Base-by-base conservation (phyloP, 176 grass and related monocot species). In the Eragrostis nindensis region DNA sequence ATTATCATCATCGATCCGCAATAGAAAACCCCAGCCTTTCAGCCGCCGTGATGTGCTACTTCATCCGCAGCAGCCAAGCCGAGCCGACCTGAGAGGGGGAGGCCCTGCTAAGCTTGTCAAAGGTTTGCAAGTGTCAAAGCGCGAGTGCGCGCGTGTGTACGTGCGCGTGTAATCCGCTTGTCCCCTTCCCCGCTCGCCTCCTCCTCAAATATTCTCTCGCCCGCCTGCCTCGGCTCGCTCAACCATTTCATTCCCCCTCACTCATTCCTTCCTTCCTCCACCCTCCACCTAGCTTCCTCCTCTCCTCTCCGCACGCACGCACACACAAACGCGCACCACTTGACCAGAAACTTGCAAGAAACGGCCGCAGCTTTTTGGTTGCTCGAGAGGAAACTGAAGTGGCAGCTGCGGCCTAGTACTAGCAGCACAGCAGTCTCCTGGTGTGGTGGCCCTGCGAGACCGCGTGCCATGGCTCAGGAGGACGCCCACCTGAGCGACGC, bases 161-260 rank as follows among this genome's bases (percentile, higher is more conserved):
- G n/a, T n/a, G n/a, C n/a, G 70, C 47, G 65, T 59, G 76, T 47
- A n/a, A 39, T 69, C 81, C 59, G 70, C 75, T 13, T 26, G 24
- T 27, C 86, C 72, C n/a, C 80, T 74, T 62, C 30, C 41, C 76
- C 70, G 11, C 70, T 38, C 70, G 52, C 30, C 18, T 87, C 91
- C 88, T 85, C 91, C n/a, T n/a, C n/a, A n/a, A n/a, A n/a, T n/a
- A 89, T 88, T 80, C 86, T 88, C 88, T 86, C 61, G 21, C 29
- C 65, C 70, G 17, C 16, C 41, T 24, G 14, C 3, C 56, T 24
- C 24, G 6, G 41, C 78, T n/a, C n/a, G n/a, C n/a, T 74, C 85
- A 69, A 74, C 86, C 81, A 82, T 86, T 81, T 90, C 93, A 77
- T 97, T 85, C 77, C 80, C 84, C 56, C 8, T 60, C 57, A 61